phyloP scores from a whole-genome alignment of 345 rosid genomes.

The Rubroshorea leprosula region DNA sequence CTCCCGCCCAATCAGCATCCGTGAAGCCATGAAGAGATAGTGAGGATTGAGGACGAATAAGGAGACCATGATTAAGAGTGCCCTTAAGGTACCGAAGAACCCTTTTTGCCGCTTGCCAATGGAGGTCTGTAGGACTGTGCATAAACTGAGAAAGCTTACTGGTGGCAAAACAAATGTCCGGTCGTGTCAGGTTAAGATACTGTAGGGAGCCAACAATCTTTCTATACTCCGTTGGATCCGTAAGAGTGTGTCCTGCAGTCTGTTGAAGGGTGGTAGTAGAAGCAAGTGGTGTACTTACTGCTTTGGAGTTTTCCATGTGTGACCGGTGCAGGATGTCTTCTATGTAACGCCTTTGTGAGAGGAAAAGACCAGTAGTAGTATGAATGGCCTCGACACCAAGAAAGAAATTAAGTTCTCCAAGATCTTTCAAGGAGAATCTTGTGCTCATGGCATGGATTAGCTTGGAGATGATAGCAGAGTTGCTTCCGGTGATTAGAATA shows the following conservation, averaged over 20 bases:
- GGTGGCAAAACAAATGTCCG: neutral
- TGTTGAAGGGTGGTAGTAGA: neutral
- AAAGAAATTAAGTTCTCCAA: neutral
- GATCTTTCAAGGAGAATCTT: neutral
- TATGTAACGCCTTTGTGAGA: neutral
- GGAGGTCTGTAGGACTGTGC: neutral
- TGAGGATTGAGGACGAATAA: no score
- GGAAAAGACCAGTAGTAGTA: neutral
- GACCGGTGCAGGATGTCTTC: neutral
- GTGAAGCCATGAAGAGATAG: no score
- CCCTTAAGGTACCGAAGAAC: neutral
- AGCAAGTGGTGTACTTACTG: neutral
- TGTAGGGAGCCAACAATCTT: neutral
- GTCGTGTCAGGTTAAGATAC: neutral
- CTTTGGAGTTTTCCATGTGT: neutral
- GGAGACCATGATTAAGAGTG: neutral
- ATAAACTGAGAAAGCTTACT: neutral
- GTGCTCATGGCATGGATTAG: neutral
- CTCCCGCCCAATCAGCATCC: no score
- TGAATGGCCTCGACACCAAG: neutral
- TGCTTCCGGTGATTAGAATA: neutral
- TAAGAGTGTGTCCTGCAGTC: no score
- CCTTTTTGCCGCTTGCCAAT: neutral
- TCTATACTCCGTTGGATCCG: no score
- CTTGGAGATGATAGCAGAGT: neutral